phyloP scores from a whole-genome alignment of 2,329 filamentous ascomycete genomes.

The Thermoascus crustaceus region DNA sequence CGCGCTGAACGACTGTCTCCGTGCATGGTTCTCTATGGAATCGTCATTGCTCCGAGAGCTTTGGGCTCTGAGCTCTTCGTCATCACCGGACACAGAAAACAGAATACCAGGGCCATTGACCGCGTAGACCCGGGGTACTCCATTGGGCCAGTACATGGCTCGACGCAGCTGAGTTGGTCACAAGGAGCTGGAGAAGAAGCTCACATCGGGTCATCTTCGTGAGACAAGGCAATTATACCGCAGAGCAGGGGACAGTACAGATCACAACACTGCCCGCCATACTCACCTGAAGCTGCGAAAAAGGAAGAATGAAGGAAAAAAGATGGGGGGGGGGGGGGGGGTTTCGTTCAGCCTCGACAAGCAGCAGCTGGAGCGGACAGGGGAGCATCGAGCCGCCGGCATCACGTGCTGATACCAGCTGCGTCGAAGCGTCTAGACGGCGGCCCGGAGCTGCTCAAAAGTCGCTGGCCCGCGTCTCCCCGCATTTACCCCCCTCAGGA shows the following conservation, averaged over 20 bases:
- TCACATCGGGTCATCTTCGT: slow-evolving; percentile 34
- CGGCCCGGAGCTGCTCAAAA: slow-evolving; percentile 4
- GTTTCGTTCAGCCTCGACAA: neutral
- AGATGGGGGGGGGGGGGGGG: no score
- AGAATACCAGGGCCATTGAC: slow-evolving; percentile 37
- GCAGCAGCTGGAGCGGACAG: neutral
- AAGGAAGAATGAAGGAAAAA: neutral
- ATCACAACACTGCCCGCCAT: slow-evolving; percentile 17
- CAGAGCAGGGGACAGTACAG: slow-evolving; percentile 14
- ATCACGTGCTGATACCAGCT: slow-evolving; percentile 10
- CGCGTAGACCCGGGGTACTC: slow-evolving; percentile 42
- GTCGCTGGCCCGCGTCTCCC: slow-evolving; percentile 8
- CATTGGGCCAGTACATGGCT: slow-evolving; percentile 45
- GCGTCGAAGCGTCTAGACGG: slow-evolving; percentile 11
- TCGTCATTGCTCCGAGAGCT: slow-evolving; percentile 15
- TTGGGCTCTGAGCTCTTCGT: slow-evolving; percentile 12
- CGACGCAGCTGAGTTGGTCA: slow-evolving; percentile 19
- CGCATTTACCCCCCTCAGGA: slow-evolving; percentile 7
- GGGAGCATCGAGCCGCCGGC: no score
- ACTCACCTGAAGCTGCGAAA: slow-evolving; percentile 7
- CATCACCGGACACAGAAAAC: slow-evolving; percentile 18
- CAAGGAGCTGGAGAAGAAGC: slow-evolving; percentile 18
- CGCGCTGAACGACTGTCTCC: slow-evolving; percentile 18
- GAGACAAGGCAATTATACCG: slow-evolving; percentile 13
- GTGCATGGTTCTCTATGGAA: slow-evolving; percentile 18